Evolutionary conservation across 768 basidiomycete species (phyloP).

Genomic region (Butyriboletus loyo): DNA sequence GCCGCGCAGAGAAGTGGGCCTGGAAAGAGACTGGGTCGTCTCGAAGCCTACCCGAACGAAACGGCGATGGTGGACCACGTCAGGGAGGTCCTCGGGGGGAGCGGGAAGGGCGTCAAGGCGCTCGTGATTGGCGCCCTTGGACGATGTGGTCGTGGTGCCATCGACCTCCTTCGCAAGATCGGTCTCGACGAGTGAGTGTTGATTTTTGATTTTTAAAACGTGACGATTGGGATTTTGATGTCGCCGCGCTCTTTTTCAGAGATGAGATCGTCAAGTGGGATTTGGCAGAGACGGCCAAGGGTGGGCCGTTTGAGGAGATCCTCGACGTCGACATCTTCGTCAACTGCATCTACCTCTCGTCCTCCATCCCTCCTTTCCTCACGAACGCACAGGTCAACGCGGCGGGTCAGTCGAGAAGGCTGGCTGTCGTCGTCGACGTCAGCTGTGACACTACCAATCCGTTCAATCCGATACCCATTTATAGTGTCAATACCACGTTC

Average conservation of each 20-base stretch:
- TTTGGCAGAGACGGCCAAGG: constrained; percentile 92
- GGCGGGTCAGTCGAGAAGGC: constrained; percentile 63
- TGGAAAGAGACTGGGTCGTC: constrained; percentile 56
- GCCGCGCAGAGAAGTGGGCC: constrained; percentile 63
- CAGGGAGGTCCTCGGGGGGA: constrained; percentile 59
- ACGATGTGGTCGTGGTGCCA: constrained; percentile 90
- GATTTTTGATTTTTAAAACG: too few relatives aligned
- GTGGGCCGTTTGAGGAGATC: constrained; percentile 94
- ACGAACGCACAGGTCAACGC: constrained; percentile 64
- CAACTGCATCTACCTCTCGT: constrained; percentile 98
- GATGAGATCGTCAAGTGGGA: constrained; percentile 98
- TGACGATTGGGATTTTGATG: too few relatives aligned
- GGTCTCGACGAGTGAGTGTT: constrained; percentile 89
- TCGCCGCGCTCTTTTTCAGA: constrained; percentile 37
- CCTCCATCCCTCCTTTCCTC: constrained; percentile 80
- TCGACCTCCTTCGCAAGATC: constrained; percentile 93
- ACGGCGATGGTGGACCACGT: constrained; percentile 77
- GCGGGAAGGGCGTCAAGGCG: constrained; percentile 73
- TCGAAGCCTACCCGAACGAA: constrained; percentile 86
- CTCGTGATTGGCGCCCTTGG: constrained; percentile 97
- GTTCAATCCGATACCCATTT: constrained; percentile 96
- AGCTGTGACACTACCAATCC: constrained; percentile 99
- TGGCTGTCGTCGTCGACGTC: constrained; percentile 91
- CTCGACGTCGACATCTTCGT: constrained; percentile 96
- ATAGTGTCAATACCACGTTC: constrained; percentile 91